phyloP scores from a whole-genome alignment of 2,329 filamentous ascomycete species.

The Verticillium nubilum region DNA sequence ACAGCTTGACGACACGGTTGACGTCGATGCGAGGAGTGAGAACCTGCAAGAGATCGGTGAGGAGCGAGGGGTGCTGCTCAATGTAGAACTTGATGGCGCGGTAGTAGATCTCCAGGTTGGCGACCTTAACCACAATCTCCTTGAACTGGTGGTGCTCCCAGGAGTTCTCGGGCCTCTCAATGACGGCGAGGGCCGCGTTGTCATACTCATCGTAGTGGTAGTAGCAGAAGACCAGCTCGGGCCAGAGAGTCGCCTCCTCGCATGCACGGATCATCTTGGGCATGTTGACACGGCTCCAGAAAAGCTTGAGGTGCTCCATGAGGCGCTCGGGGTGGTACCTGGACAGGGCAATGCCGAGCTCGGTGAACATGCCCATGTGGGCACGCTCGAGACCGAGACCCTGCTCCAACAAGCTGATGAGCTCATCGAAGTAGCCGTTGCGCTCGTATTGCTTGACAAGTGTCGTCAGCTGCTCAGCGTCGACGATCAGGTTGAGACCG shows the following conservation, averaged over 20 bases:
- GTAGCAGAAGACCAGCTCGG: constrained; percentile 96
- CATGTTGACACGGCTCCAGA: constrained; percentile 97
- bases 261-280: constrained; percentile 92
- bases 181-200: constrained; percentile 94
- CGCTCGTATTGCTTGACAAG: constrained; percentile 95
- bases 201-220: constrained; percentile 98
- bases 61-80: constrained; percentile 88
- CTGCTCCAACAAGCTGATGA: constrained; percentile 89
- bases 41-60: constrained; percentile 91
- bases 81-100: constrained; percentile 95
- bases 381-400: constrained; percentile 87
- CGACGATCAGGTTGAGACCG: constrained; percentile 94
- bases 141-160: constrained; percentile 99
- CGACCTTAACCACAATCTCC: constrained; percentile 95
- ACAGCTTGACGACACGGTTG: constrained; percentile 98
- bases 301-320: constrained; percentile 98
- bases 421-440: constrained; percentile 97
- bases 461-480: constrained; percentile 89
- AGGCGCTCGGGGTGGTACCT: constrained; percentile 93
- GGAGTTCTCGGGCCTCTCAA: constrained; percentile 93
- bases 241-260: constrained; percentile 95
- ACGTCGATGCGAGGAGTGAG: constrained; percentile 94
- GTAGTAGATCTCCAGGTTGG: constrained; percentile 99
- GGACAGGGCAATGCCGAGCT: constrained; percentile 83
- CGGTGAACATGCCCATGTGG: constrained; percentile 97